Conservation (phyloP, 2,329 filamentous ascomycete genomes). For the Epichloe amarillans region DNA sequence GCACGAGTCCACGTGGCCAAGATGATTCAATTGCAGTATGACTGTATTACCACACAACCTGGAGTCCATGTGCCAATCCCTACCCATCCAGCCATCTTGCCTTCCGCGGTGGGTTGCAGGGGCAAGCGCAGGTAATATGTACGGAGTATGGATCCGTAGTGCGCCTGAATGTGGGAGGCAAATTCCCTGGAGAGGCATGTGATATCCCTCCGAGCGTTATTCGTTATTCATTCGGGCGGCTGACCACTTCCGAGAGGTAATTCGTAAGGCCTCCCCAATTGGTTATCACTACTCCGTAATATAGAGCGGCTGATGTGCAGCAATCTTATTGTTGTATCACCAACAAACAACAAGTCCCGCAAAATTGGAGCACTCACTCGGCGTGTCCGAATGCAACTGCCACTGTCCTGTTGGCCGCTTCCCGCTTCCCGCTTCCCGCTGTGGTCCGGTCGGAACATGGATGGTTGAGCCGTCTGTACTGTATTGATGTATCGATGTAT, state of each 20-base stretch:
- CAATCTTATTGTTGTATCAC: too few relatives aligned
- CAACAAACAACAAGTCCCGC: too few relatives aligned
- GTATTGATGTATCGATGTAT: too few relatives aligned
- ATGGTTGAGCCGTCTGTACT: not conserved
- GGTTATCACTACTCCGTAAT: too few relatives aligned
- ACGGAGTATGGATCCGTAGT: too few relatives aligned
- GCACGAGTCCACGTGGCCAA: slow-evolving; percentile 4
- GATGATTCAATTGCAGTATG: not conserved
- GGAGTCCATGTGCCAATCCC: slow-evolving; percentile 50
- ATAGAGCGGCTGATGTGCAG: too few relatives aligned
- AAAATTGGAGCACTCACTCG: not conserved
- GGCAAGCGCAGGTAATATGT: not conserved
- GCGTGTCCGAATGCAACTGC: not conserved
- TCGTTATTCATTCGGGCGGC: too few relatives aligned
- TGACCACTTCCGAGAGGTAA: too few relatives aligned
- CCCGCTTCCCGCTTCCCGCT: not conserved
- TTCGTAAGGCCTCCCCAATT: too few relatives aligned
- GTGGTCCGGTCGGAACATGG: not conserved
- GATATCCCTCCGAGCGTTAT: not conserved
- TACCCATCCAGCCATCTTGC: not conserved
- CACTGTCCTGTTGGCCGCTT: not conserved
- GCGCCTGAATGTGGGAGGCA: not conserved
- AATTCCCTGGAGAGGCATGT: not conserved
- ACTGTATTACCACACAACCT: slow-evolving; percentile 27
- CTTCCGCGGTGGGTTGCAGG: not conserved